phyloP scores from a whole-genome alignment of 495 filamentous ascomycete genomes.

The Tuber aestivum region DNA sequence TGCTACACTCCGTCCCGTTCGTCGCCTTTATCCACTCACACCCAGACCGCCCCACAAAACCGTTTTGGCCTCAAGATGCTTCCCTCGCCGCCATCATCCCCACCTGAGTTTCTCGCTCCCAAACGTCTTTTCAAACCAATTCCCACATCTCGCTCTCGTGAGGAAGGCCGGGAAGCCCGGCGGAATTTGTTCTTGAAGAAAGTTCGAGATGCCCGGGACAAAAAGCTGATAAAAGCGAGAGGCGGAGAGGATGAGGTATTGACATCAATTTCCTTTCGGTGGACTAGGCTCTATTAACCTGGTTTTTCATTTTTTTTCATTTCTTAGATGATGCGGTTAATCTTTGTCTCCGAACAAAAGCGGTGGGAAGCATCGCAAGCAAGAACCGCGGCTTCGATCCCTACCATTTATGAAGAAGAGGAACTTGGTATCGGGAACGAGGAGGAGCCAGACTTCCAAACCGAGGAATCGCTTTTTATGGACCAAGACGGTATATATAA shows the following conservation, averaged over 20 bases:
- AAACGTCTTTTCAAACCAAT: constrained; percentile 34
- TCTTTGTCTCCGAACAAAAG: constrained; percentile 47
- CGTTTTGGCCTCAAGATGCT: constrained; percentile 29
- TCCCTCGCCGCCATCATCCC: constrained; percentile 38
- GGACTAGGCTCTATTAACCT: neutral
- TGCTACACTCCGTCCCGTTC: constrained; percentile 32
- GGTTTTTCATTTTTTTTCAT: neutral
- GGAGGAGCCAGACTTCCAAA: constrained; percentile 21
- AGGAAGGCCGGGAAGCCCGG: constrained; percentile 52
- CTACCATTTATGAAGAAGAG: constrained; percentile 44
- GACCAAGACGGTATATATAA: neutral
- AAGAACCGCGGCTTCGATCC: constrained; percentile 34
- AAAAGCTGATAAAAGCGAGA: constrained; percentile 58
- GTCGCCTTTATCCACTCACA: constrained; percentile 30
- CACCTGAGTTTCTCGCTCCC: constrained; percentile 34
- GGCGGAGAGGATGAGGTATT: constrained; percentile 71
- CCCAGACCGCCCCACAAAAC: constrained; percentile 4
- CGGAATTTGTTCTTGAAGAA: constrained; percentile 68
- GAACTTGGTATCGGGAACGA: constrained; percentile 40
- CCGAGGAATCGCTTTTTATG: constrained; percentile 18
- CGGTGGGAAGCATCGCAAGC: constrained; percentile 47
- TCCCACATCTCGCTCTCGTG: constrained; percentile 31
- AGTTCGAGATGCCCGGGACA: constrained; percentile 65
- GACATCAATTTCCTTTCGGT: neutral
- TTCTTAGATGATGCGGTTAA: constrained; percentile 49